These are phyloP conservation scores for Alternaria panax DNA, from an alignment of 2,329 filamentous ascomycete genomes.

Conservation along the genomic window DNA sequence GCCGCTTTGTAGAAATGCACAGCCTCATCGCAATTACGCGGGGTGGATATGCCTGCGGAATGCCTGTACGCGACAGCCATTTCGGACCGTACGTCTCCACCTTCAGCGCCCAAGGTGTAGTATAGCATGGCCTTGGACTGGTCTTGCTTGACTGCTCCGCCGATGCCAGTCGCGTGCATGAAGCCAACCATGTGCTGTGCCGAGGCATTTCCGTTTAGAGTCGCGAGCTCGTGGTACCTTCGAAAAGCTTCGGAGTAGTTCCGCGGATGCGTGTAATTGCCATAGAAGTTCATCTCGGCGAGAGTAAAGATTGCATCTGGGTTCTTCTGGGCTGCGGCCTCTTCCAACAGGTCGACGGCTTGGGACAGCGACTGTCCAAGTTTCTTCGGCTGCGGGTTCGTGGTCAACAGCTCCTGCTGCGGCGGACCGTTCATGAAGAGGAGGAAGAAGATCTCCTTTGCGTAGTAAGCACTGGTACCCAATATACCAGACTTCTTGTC, in stretches of 20 bases:
- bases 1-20: slow-evolving; percentile 90
- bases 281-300: slow-evolving; percentile 95
- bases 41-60: slow-evolving; percentile 82
- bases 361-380: slow-evolving; percentile 61
- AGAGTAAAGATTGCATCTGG: slow-evolving; percentile 88
- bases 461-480: slow-evolving; percentile 66
- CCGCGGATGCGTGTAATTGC: slow-evolving; percentile 87
- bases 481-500: slow-evolving; percentile 65
- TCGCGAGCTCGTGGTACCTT: slow-evolving; percentile 80
- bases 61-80: slow-evolving; percentile 94
- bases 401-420: slow-evolving; percentile 54
- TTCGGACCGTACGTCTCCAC: slow-evolving; percentile 82
- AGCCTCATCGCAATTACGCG: slow-evolving; percentile 84
- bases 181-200: slow-evolving; percentile 96
- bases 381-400: slow-evolving; percentile 49
- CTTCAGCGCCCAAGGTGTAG: slow-evolving; percentile 89
- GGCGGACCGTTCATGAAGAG: slow-evolving; percentile 70
- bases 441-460: slow-evolving; percentile 67
- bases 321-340: slow-evolving; percentile 65
- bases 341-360: slow-evolving; percentile 66
- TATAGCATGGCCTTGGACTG: slow-evolving; percentile 93
- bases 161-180: slow-evolving; percentile 93
- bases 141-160: slow-evolving; percentile 78
- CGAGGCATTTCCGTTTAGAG: slow-evolving; percentile 81
- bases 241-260: slow-evolving; percentile 81